phyloP scores from a whole-genome alignment of 768 basidiomycete genomes.

The Hortiboletus campestris region DNA sequence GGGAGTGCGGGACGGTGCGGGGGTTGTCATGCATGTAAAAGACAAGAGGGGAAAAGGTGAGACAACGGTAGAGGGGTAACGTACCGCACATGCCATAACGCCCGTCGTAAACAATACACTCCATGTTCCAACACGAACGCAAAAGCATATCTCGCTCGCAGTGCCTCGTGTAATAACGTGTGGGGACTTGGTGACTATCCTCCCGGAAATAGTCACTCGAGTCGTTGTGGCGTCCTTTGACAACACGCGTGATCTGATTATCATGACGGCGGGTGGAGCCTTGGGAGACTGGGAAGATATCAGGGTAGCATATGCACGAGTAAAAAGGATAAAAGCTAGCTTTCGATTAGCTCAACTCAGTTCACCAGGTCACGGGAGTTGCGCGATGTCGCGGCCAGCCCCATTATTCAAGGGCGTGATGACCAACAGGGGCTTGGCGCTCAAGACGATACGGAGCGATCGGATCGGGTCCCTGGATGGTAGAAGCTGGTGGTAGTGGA shows the following conservation, averaged over 20 bases:
- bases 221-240: slow-evolving; percentile 18
- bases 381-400: neutral
- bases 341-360: slow-evolving; percentile 8
- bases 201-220: neutral
- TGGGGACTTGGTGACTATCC: neutral
- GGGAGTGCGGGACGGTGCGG: slow-evolving; percentile 2
- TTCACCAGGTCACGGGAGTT: neutral
- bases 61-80: neutral
- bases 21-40: neutral
- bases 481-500: neutral
- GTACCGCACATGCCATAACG: slow-evolving; percentile 13
- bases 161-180: slow-evolving; percentile 5
- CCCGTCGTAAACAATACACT: slow-evolving; percentile 4
- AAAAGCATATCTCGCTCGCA: slow-evolving; percentile 2
- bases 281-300: slow-evolving; percentile 14
- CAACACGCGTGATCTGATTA: neutral
- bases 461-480: slow-evolving; percentile 11
- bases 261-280: neutral
- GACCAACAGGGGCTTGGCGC: slow-evolving; percentile 13
- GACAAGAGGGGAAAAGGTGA: neutral
- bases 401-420: neutral
- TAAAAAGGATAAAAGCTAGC: slow-evolving; percentile 6
- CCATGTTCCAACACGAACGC: neutral
- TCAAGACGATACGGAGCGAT: slow-evolving; percentile 12
- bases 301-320: slow-evolving; percentile 17